Evolutionary conservation across 2,329 filamentous ascomycete genomes (phyloP).

Genomic region (Apiospora marii): DNA sequence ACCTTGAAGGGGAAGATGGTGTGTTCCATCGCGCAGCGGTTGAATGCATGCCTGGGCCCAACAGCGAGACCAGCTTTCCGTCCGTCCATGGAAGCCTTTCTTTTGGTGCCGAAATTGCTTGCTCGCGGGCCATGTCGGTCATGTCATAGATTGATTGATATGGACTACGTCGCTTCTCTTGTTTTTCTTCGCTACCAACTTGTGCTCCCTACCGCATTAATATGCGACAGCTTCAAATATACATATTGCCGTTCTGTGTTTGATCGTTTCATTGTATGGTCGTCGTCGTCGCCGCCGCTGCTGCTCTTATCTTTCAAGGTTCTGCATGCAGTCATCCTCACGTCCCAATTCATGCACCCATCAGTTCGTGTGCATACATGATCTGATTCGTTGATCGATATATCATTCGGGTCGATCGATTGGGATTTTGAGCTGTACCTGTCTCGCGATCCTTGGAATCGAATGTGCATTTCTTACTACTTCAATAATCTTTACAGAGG

Average conservation of each 20-base stretch:
- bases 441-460: too few relatives aligned
- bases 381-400: neutral
- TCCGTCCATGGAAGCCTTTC: constrained; percentile 10
- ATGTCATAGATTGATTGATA: neutral
- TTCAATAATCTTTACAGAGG: too few relatives aligned
- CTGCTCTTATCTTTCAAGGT: neutral
- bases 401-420: neutral
- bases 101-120: neutral
- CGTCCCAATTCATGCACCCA: neutral
- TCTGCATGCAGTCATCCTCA: constrained; percentile 1
- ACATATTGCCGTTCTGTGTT: neutral
- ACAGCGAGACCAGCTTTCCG: neutral
- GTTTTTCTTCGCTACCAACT: neutral
- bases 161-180: too few relatives aligned
- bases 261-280: neutral
- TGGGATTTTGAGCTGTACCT: neutral
- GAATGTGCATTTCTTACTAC: neutral
- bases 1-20: neutral
- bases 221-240: neutral
- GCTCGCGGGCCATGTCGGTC: neutral
- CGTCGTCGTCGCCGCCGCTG: neutral
- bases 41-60: neutral
- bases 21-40: constrained; percentile 2
- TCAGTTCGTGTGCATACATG: neutral
- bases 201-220: neutral